These are phyloP conservation scores for Purpureocillium lavendulum DNA, from an alignment of 2,329 filamentous ascomycete genomes.

Conservation along the genomic window DNA sequence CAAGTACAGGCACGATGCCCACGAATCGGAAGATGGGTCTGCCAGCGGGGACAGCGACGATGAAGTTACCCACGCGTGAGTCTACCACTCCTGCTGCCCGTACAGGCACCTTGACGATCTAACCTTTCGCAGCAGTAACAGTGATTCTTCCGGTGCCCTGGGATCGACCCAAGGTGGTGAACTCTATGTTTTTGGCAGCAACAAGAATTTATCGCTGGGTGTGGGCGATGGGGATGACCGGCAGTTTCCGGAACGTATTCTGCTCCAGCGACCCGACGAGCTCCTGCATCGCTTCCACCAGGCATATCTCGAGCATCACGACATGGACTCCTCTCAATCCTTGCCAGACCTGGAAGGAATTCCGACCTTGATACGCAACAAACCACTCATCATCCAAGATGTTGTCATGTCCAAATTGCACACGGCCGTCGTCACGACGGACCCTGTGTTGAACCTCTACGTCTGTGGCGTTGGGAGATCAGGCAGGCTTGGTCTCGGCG, in stretches of 20 bases:
- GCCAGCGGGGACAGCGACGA: conserved; percentile 43
- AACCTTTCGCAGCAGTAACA: conserved; percentile 12
- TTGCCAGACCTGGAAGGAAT: conserved; percentile 42
- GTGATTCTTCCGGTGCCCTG: conserved; percentile 8
- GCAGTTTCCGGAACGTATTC: conserved; percentile 81
- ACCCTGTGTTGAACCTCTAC: conserved; percentile 84
- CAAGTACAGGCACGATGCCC: conserved; percentile 35
- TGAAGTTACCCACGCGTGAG: conserved; percentile 20
- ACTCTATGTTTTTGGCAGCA: conserved; percentile 89
- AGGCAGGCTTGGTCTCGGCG: conserved; percentile 79
- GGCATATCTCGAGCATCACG: conserved; percentile 50
- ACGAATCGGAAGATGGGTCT: conserved; percentile 42
- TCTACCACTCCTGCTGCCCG: conserved; percentile 1
- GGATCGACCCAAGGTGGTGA: conserved; percentile 57
- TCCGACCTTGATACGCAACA: conserved; percentile 63
- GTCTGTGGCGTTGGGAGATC: conserved; percentile 88
- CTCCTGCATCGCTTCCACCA: conserved; percentile 66
- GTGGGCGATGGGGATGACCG: conserved; percentile 94
- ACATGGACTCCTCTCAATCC: conserved; percentile 18
- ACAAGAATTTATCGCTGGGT: conserved; percentile 87
- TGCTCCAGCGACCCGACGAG: conserved; percentile 67
- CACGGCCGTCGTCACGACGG: conserved; percentile 78
- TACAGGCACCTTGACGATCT: background rate
- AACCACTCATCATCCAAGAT: conserved; percentile 69
- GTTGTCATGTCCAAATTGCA: conserved; percentile 86